Evolutionary conservation across 176 grass and related monocot genomes (phyloP), one percentile per base, ranked within the genome.

Genomic region (Cocos nucifera): DNA sequence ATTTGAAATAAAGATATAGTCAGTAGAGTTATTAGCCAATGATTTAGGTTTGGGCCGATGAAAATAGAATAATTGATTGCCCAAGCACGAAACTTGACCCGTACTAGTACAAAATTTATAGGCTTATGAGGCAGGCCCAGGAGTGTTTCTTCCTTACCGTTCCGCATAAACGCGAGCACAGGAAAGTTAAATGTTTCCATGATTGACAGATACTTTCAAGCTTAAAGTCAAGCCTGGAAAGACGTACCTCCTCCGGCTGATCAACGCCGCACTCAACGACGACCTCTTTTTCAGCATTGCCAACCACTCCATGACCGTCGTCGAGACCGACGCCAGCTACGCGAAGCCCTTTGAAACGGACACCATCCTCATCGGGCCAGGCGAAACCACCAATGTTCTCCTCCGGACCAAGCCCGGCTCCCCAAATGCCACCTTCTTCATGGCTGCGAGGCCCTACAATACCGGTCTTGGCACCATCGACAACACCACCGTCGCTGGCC

Each of bases 231-330:
- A 61, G 58, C 83, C 75, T 1, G 74, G 78, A 1, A 73, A 48
- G 10, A 96, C 78, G 30, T 96, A 88, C 74, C 49, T 96, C 66
- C 83, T 95, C 53, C 80, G 91, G 8, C 57, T 96, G 7, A 82
- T 96, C 64, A 85, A 86, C 71, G 81, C 86, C 15, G 86, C 86
- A 57, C 86, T 96, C 67, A 96, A 90, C 64, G 62, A 83, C 27
- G 91, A 90, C 39, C 92, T 82, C 71, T 97, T 90, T 78, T 97
- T 97, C 73, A 67, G 56, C 15, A 78, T 97, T 56, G 81, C 92
- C 75, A 82, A 84, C 76, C 92, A 97, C 59, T 69, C 62, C 54
- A 68, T 97, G 50, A 90, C 84, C 57, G 70, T 91, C 48, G 81
- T 88, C 12, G 83, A 90, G 59, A 74, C 83, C 5, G 92, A 96